Evolutionary conservation across 208 protist species (phyloP).

Genomic region (Acanthamoeba lenticulata): DNA sequence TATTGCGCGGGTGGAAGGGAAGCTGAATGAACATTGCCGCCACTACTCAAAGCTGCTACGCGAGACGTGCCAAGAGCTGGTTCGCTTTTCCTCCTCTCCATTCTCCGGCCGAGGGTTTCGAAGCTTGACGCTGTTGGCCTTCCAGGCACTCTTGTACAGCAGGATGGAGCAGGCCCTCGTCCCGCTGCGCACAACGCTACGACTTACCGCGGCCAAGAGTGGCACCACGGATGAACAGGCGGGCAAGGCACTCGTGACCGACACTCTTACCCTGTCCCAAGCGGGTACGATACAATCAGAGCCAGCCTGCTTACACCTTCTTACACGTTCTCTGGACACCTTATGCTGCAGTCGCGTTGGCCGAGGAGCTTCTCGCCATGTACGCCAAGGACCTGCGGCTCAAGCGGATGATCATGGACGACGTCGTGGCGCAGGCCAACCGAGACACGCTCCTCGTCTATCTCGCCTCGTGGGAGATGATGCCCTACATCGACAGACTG

Average conservation of each 20-base stretch:
- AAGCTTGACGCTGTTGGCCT: background rate
- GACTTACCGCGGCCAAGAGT: background rate
- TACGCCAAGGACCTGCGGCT: constrained; percentile 21
- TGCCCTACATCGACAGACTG: constrained; percentile 2
- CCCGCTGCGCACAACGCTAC: background rate
- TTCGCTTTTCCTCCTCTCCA: background rate
- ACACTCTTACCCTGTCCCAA: background rate
- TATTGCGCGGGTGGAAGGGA: background rate
- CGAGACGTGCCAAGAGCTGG: background rate
- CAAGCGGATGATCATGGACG: background rate
- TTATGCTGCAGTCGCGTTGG: background rate
- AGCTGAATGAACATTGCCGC: background rate
- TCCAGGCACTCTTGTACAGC: background rate
- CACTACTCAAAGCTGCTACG: background rate
- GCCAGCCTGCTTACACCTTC: background rate
- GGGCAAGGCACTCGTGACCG: background rate
- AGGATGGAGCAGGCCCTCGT: background rate
- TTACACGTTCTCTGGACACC: background rate
- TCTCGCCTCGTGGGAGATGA: constrained; percentile 3
- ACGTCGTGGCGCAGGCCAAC: constrained; percentile 6
- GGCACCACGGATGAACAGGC: background rate
- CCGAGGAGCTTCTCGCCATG: background rate
- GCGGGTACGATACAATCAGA: background rate
- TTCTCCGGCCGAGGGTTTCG: too few relatives aligned
- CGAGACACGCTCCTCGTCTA: constrained; percentile 36